These are phyloP conservation scores for Fusarium sp. DNA, from an alignment of 2,329 filamentous ascomycete genomes.

Conservation along the genomic window DNA sequence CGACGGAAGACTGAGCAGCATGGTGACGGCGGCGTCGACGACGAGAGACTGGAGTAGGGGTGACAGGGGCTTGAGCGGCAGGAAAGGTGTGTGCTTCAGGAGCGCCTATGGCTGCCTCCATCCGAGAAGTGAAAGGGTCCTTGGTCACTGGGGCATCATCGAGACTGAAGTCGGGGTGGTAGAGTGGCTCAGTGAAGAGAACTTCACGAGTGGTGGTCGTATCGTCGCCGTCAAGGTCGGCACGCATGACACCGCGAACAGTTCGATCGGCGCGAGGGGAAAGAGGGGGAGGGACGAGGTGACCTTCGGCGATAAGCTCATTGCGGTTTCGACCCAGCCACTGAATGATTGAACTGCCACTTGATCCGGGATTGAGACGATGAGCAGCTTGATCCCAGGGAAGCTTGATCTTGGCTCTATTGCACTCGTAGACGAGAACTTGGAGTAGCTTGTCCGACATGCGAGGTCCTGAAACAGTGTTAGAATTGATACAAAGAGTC, in stretches of 20 bases:
- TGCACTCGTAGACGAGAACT: constrained; percentile 52
- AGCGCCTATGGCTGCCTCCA: neutral
- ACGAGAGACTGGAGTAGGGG: neutral
- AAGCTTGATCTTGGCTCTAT: constrained; percentile 44
- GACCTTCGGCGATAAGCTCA: constrained; percentile 50
- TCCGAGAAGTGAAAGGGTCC: neutral
- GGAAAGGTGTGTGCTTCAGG: neutral
- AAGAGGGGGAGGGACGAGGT: constrained; percentile 51
- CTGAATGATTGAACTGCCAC: constrained; percentile 51
- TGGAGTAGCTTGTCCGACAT: constrained; percentile 58
- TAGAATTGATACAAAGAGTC: neutral
- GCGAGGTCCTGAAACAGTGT: constrained; percentile 49
- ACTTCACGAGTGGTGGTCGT: constrained; percentile 44
- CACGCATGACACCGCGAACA: constrained; percentile 48
- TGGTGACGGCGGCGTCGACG: neutral
- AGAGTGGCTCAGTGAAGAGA: constrained; percentile 45
- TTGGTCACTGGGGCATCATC: constrained; percentile 30
- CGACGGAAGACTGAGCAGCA: neutral
- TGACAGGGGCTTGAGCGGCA: neutral
- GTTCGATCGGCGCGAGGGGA: constrained; percentile 41
- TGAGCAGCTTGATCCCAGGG: constrained; percentile 54
- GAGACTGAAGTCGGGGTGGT: constrained; percentile 47
- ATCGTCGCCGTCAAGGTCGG: constrained; percentile 39
- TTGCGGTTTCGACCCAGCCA: constrained; percentile 49
- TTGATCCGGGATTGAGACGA: constrained; percentile 52